Base-by-base conservation (phyloP, 352 stramenopile genomes). In the Phytophthora constricta region DNA sequence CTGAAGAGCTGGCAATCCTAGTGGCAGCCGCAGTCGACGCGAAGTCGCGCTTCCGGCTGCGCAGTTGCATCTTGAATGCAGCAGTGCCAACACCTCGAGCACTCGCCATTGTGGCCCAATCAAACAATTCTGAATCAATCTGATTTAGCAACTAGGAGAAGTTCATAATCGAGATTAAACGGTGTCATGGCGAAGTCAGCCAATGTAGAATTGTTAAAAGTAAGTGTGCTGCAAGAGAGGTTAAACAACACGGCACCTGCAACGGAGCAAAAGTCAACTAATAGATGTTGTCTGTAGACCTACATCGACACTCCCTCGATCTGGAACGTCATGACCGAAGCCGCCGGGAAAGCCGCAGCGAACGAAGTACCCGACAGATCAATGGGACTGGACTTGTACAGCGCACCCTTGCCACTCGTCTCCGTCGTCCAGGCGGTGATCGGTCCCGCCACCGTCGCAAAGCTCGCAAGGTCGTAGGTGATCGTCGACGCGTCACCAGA, bases 341-440 rank as follows among this genome's bases (percentile, higher is more conserved):
- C 58, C 1, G 65, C 65, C 45, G 65, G 65, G 59, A 72, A 69
- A 0, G 37, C 59, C 2, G 51, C 65, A 41, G 33, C 53, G 46
- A 72, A 65, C 14, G 65, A 64, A n/a, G 28, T 68, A 19, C 19
- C 65, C 5, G 58, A 59, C 22, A 68, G 5, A 14, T 62, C 45
- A 10, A 64, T 25, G 4, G 52, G 63, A 53, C 65, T 68, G 2
- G 64, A 59, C 48, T 70, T 45, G 54, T 88, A 84, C 25, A 80
- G 69, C 3, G 47, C 69, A 33, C 52, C 65, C 28, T 11, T 66
- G 47, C 62, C 74, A 58, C 59, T 80, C 2, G 79, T 88, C 59
- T 86, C 79, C 4, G 79, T 88, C 14, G 63, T 80, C 79, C 79
- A 86, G 26, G 52, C 58, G 1, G 65, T 74, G 20, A 78, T 63